A percentile compares a stretch with the other conserved stretches of the same genome.
phyloP scores from a whole-genome alignment of 139 green algal species.

The Chlamydomonas schloesseri region DNA sequence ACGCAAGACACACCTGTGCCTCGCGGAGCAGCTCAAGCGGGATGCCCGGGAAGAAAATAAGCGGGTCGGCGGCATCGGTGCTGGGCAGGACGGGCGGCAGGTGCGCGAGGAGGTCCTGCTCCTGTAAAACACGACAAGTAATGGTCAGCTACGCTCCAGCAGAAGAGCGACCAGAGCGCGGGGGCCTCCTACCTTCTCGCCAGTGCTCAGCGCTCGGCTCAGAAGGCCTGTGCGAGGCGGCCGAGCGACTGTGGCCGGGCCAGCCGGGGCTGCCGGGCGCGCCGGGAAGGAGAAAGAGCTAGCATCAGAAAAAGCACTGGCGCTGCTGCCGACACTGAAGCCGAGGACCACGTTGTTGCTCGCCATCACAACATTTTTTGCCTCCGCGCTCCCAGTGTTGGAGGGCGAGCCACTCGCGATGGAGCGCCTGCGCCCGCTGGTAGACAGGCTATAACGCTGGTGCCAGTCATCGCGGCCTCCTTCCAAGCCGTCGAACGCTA shows the following conservation, averaged over 20 bases:
- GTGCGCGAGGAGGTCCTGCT: slow-evolving; percentile 9
- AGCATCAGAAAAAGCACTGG: background rate
- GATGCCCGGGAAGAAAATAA: slow-evolving; percentile 27
- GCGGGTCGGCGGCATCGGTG: background rate
- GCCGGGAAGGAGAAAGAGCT: background rate
- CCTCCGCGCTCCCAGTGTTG: background rate
- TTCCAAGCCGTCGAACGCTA: background rate
- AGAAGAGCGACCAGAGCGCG: background rate
- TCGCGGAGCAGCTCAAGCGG: slow-evolving; percentile 12
- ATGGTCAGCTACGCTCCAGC: too few relatives aligned
- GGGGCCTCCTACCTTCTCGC: background rate
- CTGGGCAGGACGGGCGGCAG: background rate
- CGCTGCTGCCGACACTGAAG: slow-evolving; percentile 2
- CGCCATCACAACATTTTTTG: background rate
- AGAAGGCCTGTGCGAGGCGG: background rate
- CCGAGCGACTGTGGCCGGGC: too few relatives aligned
- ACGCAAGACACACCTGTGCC: background rate
- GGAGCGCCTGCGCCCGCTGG: background rate
- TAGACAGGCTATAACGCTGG: slow-evolving; percentile 14
- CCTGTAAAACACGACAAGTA: background rate
- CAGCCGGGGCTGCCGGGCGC: background rate
- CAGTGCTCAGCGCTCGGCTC: background rate
- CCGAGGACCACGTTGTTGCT: background rate
- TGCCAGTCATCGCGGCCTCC: background rate
- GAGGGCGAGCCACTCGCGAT: slow-evolving; percentile 4